Percentiles rank a stretch among this genome's conserved stretches.
These are phyloP conservation scores for Nannochloris sp. DNA, from an alignment of 139 green algal species.

Conservation along the genomic window DNA sequence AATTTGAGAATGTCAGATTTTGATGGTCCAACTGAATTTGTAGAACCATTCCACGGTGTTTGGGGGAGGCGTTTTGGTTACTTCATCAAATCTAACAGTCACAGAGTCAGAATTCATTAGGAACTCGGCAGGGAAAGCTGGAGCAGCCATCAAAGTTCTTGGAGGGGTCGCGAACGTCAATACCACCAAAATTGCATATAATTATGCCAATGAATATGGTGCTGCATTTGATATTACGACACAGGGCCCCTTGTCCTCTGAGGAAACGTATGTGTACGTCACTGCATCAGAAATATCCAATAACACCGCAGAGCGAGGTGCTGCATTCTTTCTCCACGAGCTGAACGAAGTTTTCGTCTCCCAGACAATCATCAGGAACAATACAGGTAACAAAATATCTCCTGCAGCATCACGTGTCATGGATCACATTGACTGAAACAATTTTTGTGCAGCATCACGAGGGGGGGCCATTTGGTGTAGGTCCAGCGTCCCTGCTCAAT, in stretches of 20 bases:
- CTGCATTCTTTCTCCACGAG: constrained; percentile 12
- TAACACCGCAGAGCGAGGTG: constrained; percentile 12
- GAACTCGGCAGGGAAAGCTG: constrained; percentile 9
- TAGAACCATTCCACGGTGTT: constrained; percentile 18
- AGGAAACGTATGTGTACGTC: constrained; percentile 4
- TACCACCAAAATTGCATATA: constrained; percentile 6
- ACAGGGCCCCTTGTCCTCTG: not conserved
- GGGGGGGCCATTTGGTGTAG: constrained; percentile 3
- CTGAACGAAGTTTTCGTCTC: constrained; percentile 1
- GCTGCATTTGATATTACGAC: constrained; percentile 10
- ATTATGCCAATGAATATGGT: constrained; percentile 9
- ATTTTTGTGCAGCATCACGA: not conserved
- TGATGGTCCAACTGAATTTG: not conserved
- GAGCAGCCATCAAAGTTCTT: constrained; percentile 16
- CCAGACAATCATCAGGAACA: constrained; percentile 9
- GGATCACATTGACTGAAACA: not conserved
- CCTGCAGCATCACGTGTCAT: not conserved
- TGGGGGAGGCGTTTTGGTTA: constrained; percentile 15
- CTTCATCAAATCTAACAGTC: constrained; percentile 10
- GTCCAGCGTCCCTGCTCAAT: constrained; percentile 4
- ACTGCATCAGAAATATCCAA: not conserved
- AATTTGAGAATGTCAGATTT: no score
- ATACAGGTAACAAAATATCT: not conserved
- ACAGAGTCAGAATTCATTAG: not conserved
- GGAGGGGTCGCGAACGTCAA: constrained; percentile 2